Conservation (phyloP, 805 yeast genomes). For the Candida mattraensis region DNA sequence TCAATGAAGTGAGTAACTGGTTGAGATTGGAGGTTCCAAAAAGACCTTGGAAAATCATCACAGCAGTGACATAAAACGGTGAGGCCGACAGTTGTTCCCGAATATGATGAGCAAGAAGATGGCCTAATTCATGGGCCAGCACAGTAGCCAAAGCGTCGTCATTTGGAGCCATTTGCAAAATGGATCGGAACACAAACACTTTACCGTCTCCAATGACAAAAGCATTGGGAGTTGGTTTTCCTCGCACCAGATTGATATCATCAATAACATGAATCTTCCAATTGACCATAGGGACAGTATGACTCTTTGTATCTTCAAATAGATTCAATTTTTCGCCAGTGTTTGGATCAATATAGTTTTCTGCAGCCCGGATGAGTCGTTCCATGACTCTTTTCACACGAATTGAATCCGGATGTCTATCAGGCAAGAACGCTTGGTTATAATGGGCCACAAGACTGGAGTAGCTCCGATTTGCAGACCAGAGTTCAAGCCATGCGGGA, state of each 20-base stretch:
- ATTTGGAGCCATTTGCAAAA: conserved; percentile 72
- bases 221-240: conserved; percentile 87
- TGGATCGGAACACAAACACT: conserved; percentile 82
- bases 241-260: conserved; percentile 46
- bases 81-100: conserved; percentile 77
- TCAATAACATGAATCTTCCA: conserved; percentile 86
- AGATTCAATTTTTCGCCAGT: conserved; percentile 30
- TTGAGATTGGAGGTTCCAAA: conserved; percentile 59
- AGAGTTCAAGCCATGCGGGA: conserved; percentile 61
- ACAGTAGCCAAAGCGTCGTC: conserved; percentile 97
- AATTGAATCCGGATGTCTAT: conserved; percentile 54
- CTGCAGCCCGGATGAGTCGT: conserved; percentile 60
- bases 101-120: conserved; percentile 89
- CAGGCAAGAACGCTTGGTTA: conserved; percentile 55
- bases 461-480: conserved; percentile 66
- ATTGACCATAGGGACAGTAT: conserved; percentile 35
- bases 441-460: conserved; percentile 57
- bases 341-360: conserved; percentile 36
- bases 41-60: conserved; percentile 53
- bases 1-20: conserved; percentile 51
- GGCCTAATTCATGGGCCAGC: conserved; percentile 89
- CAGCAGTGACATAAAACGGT: conserved; percentile 64
- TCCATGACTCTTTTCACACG: conserved; percentile 63
- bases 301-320: conserved; percentile 24
- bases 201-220: conserved; percentile 96